Conservation (phyloP, 2,329 filamentous ascomycete species). For the Tolypocladium guangdongense region DNA sequence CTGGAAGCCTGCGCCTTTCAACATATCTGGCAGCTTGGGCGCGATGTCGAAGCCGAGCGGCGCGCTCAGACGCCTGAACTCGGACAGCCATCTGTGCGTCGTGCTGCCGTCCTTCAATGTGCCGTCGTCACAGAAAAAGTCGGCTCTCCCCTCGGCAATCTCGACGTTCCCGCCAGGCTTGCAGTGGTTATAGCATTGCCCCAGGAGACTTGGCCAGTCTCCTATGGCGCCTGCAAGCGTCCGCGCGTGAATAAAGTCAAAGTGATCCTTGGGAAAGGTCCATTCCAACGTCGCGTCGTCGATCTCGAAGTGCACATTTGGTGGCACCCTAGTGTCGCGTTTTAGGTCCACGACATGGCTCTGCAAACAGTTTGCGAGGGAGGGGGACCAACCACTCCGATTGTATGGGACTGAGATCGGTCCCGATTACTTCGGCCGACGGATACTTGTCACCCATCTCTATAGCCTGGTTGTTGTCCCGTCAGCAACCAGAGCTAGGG, state of each 20-base stretch:
- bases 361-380: neutral
- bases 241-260: conserved; percentile 17
- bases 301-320: conserved; percentile 14
- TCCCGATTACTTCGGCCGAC: conserved; percentile 11
- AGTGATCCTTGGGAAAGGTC: conserved; percentile 11
- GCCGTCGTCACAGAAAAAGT: conserved; percentile 14
- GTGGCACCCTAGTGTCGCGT: conserved; percentile 7
- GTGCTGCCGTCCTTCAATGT: conserved; percentile 8
- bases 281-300: conserved; percentile 13
- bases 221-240: conserved; percentile 15
- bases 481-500: no score
- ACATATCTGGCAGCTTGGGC: conserved; percentile 7
- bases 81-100: conserved; percentile 11
- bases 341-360: no score
- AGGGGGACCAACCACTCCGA: conserved; percentile 6
- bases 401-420: conserved; percentile 14
- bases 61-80: conserved; percentile 10
- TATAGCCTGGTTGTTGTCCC: conserved; percentile 27
- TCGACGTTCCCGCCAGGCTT: conserved; percentile 7
- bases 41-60: conserved; percentile 12
- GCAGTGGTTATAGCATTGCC: conserved; percentile 9
- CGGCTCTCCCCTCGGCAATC: conserved; percentile 10
- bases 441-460: conserved; percentile 20
- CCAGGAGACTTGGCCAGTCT: conserved; percentile 15
- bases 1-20: conserved; percentile 17